Conservation (phyloP, 495 filamentous ascomycete genomes). For the Penicillium desertorum region DNA sequence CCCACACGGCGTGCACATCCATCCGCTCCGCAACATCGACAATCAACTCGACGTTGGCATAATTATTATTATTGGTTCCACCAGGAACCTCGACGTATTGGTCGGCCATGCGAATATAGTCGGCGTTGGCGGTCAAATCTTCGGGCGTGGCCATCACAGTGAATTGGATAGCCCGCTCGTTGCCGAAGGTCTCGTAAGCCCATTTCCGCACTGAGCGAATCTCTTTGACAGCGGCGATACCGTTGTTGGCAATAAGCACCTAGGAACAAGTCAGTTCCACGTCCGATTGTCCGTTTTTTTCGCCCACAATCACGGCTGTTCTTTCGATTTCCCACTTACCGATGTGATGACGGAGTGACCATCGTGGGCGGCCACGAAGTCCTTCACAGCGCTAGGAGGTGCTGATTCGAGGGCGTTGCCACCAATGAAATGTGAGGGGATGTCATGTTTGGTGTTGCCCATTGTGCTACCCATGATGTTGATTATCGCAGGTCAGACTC, state of each 20-base stretch:
- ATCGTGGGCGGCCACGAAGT: slow-evolving; percentile 85
- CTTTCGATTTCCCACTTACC: slow-evolving; percentile 53
- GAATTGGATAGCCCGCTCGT: slow-evolving; percentile 97
- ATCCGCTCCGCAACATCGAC: slow-evolving; percentile 99
- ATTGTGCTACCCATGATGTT: slow-evolving; percentile 44
- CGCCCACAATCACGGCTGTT: not conserved
- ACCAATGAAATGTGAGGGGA: slow-evolving; percentile 93
- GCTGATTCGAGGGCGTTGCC: slow-evolving; percentile 84
- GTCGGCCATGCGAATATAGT: slow-evolving; percentile 99
- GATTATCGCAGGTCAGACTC: slow-evolving; percentile 24
- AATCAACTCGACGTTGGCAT: slow-evolving; percentile 98
- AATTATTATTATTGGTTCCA: slow-evolving; percentile 99
- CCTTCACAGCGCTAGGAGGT: slow-evolving; percentile 77
- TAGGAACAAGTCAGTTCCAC: slow-evolving; percentile 33
- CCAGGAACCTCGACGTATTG: slow-evolving; percentile 99
- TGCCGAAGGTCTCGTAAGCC: slow-evolving; percentile 99
- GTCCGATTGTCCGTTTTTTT: not conserved
- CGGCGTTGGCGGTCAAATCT: slow-evolving; percentile 94
- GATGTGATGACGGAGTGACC: slow-evolving; percentile 98
- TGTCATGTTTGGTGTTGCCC: slow-evolving; percentile 68
- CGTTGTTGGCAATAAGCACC: slow-evolving; percentile 99
- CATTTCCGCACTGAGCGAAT: slow-evolving; percentile 99
- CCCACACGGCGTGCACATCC: slow-evolving; percentile 98
- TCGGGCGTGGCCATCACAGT: slow-evolving; percentile 99
- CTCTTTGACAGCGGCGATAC: slow-evolving; percentile 98